Evolutionary conservation across 495 filamentous ascomycete genomes (phyloP), one percentile per base, ranked within the genome.

Genomic region (Xylaria castorea): DNA sequence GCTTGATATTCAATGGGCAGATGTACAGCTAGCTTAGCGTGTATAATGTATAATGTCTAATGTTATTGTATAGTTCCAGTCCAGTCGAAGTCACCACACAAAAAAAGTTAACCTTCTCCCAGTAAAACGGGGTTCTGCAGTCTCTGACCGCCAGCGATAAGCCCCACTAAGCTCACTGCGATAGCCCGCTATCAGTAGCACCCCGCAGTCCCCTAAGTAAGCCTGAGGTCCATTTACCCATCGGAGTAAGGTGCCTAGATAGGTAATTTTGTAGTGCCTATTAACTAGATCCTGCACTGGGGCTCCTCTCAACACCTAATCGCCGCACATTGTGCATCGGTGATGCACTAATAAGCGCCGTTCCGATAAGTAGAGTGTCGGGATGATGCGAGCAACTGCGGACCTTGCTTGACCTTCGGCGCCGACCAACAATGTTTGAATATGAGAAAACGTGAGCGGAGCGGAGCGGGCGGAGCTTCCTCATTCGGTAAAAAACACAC

Each of bases 111-210:
- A 32, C 53, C 70, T 42, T 76, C 73, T 75, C 30, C 71, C 50
- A 73, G 62, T 46, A 73, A 74, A 72, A 72, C 72, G 71, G 20
- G 50, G 66, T 83, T 80, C 72, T 83, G 83, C 83, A 80, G 50
- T 4, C 1, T 14, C 38, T 77, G 75, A 85, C 84, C 83, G 81
- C 82, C 74, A n/a, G 11, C 74, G 70, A 79, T 76, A 76, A 72
- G 73, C 62, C 65, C 71, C 71, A 73, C 70, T 50, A 70, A 48
- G 46, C 42, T 44, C 44, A 48, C 69, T 53, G 8, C 11, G 22
- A 34, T 22, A 57, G 61, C 60, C 30, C 60, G 60, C 57, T 73
- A 61, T 68, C 63, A 40, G 66, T 11, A 48, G 65, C 34, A 51
- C 73, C 65, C 71, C 70, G 71, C 68, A 25, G 62, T 48, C 36